Evolutionary conservation across 2,329 filamentous ascomycete species (phyloP).

Genomic region (Fusarium sp.): DNA sequence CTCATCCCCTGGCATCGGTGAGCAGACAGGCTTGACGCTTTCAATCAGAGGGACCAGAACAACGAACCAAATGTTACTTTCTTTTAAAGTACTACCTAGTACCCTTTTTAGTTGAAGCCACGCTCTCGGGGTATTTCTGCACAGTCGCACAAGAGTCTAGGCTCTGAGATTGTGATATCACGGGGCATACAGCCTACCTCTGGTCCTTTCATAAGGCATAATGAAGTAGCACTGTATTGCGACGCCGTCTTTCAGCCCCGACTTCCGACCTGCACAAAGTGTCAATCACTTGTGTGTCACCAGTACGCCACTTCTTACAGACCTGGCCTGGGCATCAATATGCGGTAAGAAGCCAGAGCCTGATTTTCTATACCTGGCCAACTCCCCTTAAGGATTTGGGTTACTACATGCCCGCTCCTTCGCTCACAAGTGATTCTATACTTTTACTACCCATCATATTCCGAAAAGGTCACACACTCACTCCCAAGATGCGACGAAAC

Average conservation of each 20-base stretch:
- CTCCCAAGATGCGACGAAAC: background rate
- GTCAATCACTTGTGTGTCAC: background rate
- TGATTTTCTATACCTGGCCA: background rate
- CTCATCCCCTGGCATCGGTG: background rate
- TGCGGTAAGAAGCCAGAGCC: background rate
- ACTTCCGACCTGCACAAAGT: background rate
- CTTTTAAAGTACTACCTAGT: accelerated
- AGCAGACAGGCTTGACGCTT: background rate
- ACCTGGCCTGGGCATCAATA: background rate
- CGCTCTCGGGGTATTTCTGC: background rate
- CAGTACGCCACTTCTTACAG: background rate
- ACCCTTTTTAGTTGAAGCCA: accelerated
- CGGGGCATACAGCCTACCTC: background rate
- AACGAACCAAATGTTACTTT: background rate
- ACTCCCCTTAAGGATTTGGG: background rate
- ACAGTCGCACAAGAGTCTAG: background rate
- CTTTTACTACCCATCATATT: background rate
- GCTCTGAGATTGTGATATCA: background rate
- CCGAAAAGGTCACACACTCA: background rate
- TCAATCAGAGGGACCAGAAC: background rate
- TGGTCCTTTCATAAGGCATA: background rate
- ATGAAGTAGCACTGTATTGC: background rate
- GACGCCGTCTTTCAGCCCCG: background rate
- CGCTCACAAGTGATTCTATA: background rate
- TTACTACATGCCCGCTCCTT: background rate